Evolutionary conservation across 176 grass and related monocot genomes (phyloP).

Genomic region (Triticum timopheevii): DNA sequence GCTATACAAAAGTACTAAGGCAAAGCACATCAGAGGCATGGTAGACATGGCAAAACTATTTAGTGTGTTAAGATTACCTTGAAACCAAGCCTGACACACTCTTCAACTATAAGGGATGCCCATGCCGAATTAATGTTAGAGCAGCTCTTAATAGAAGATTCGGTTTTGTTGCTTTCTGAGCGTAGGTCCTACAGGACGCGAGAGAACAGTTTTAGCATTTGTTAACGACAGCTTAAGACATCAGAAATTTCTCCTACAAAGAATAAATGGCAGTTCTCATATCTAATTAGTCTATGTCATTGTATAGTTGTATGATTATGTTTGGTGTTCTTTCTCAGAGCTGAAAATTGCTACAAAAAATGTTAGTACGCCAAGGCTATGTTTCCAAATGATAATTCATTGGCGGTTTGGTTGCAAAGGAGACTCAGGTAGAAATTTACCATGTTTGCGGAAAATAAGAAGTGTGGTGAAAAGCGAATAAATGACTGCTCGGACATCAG

Average conservation of each 20-base stretch:
- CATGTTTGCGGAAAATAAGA: conserved; percentile 57
- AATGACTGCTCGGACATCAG: conserved; percentile 55
- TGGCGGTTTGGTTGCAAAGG: not conserved
- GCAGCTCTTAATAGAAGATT: conserved; percentile 54
- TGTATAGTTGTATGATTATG: not conserved
- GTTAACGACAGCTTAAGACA: not conserved
- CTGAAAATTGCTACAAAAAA: conserved; percentile 24
- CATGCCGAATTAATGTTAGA: conserved; percentile 84
- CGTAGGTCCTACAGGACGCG: conserved; percentile 38
- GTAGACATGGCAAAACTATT: conserved; percentile 18
- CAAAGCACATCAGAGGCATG: conserved; percentile 41
- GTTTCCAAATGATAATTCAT: conserved; percentile 18
- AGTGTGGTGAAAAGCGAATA: conserved; percentile 45
- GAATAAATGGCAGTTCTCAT: too few relatives aligned
- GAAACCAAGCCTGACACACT: conserved; percentile 90
- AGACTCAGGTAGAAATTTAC: conserved; percentile 48
- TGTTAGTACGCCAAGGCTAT: conserved; percentile 15
- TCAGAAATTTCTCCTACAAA: too few relatives aligned
- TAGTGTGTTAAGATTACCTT: conserved; percentile 59
- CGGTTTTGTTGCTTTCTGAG: conserved; percentile 24
- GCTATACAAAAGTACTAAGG: conserved; percentile 97
- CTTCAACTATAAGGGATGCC: conserved; percentile 97
- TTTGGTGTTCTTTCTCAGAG: not conserved
- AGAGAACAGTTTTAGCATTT: conserved; percentile 15
- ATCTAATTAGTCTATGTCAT: conserved; percentile 9